Evolutionary conservation across 1,284 basidiomycete species (phyloP).

Genomic region (Austroboletus niveus): DNA sequence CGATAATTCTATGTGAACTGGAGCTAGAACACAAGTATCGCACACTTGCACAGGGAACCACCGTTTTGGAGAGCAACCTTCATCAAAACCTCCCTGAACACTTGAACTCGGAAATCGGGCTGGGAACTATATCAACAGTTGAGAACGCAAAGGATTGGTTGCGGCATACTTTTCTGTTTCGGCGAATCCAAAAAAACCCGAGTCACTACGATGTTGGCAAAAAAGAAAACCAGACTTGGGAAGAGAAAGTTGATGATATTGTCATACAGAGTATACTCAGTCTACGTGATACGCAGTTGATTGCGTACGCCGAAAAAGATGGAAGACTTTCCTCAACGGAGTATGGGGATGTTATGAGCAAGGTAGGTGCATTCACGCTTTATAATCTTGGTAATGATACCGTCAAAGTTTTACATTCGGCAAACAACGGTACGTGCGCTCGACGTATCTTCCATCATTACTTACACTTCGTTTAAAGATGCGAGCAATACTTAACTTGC

Average conservation of each 20-base stretch:
- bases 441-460: neutral
- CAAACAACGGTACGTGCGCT: constrained; percentile 53
- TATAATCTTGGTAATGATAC: constrained; percentile 2
- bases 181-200: constrained; percentile 82
- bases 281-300: constrained; percentile 58
- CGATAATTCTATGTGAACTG: constrained; percentile 77
- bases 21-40: constrained; percentile 74
- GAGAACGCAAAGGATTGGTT: constrained; percentile 78
- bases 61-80: constrained; percentile 79
- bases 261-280: constrained; percentile 63
- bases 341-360: constrained; percentile 84
- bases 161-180: constrained; percentile 77
- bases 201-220: constrained; percentile 68
- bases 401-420: constrained; percentile 26
- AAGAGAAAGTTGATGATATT: constrained; percentile 68
- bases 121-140: constrained; percentile 74
- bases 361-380: constrained; percentile 42
- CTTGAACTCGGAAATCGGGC: constrained; percentile 88
- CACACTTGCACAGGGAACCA: constrained; percentile 61
- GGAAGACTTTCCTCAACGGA: constrained; percentile 59
- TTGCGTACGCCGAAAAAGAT: constrained; percentile 42
- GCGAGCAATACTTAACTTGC: constrained; percentile 59
- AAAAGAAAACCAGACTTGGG: constrained; percentile 59
- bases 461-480: constrained; percentile 47
- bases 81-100: constrained; percentile 86